Evolutionary conservation across 2,329 filamentous ascomycete species (phyloP), one percentile per base, ranked within the genome.

Genomic region (Colletotrichum sp.): DNA sequence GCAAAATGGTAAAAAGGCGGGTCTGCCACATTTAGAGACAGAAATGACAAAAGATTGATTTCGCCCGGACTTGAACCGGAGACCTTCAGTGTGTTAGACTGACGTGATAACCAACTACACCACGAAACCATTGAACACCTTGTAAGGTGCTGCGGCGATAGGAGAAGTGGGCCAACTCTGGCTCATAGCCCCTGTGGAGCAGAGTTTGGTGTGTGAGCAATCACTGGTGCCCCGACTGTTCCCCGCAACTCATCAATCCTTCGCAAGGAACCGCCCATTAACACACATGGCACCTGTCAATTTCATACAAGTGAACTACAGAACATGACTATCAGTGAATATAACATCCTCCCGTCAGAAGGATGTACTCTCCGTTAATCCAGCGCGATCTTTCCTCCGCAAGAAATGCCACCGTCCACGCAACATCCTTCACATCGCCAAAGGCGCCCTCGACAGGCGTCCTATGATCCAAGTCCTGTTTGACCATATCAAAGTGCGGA

Each of bases 31-130:
- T 28, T 7, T 7, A 13, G 1, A 55, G 43, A 2, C 26, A 13
- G 24, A 9, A 36, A 8, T 10, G 8, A 6, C 56, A 70, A 70
- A 70, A 70, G n/a, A n/a, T 21, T 75, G 73, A 73, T 73, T 76
- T 75, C 73, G 73, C 73, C 73, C 73, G 73, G 73, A 76, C 73
- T 76, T 76, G 73, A 76, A 76, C 73, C 73, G 65, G 73, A 76
- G 48, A 74, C 81, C 80, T 83, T 83, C 80, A 81, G 79, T 80
- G 81, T 83, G 84, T 87, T 87, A 87, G 84, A 86, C 85, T 86
- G 84, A 87, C 83, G 85, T 87, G 85, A 87, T 87, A 86, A 87
- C 85, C 85, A 86, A 87, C 85, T 83, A 82, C 81, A 82, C 81
- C 80, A 83, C 72, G 73, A 76, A 76, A 76, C 73, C 73, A 21